Evolutionary conservation across 768 basidiomycete species (phyloP), one percentile per base, ranked within the genome.

Genomic region (Hortiboletus flavorubellus): DNA sequence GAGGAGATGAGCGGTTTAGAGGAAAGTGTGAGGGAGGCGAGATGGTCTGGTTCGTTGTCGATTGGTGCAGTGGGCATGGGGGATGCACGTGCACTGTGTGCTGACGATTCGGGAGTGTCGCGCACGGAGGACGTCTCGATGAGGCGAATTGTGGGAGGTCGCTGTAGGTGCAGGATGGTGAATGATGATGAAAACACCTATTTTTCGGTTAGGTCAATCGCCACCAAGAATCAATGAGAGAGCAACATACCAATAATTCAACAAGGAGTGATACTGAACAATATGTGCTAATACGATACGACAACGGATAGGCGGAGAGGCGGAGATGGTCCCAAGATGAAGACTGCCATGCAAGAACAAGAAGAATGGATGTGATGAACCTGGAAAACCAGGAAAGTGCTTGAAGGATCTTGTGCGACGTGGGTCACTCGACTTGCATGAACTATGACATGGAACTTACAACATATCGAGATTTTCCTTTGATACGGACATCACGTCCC

Each of bases 91-190:
- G 54, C 49, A 49, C 57, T 62, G 2, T 57, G 61, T 15, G 46
- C 38, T 10, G 64, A 59, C 30, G 54, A 38, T 46, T 69, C 69
- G 9, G 83, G 79, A 8, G 81, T 83, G 15, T 72, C 67, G 38
- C 78, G 76, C 47, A 66, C 60, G 18, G 70, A 70, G 11, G 72
- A 76, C 8, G 82, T 79, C 63, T 87, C 80, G 43, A 90, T 78
- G 26, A 92, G 80, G 42, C 86, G 85, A 48, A 92, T 83, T 2
- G 81, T 64, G 10, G 89, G 88, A 1, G 90, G 87, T 16, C 80
- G 83, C 54, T 86, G 85, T 7, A 91, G 67, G 37, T 79, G 82
- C 34, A 92, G 74, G 15, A 81, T 74, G 46, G 77, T 72, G 54
- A 75, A 79, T 4, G 86, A 89, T 33, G 73, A 65, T 11, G 74